A percentile compares a stretch with the other conserved stretches of the same genome.
Evolutionary conservation across 805 yeast species (phyloP).

Genomic region (Torulaspora franciscae): DNA sequence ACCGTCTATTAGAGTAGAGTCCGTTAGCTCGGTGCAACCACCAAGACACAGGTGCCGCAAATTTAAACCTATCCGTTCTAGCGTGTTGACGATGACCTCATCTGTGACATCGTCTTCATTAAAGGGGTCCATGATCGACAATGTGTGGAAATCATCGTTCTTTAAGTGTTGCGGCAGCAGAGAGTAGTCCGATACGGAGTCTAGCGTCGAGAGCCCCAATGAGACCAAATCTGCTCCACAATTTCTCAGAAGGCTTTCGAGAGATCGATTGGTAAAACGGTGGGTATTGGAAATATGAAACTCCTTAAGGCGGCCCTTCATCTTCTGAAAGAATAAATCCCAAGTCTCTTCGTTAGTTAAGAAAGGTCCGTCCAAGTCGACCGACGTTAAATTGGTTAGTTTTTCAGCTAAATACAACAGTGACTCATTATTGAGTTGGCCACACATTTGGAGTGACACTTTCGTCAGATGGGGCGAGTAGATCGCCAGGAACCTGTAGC

Average conservation of each 20-base stretch:
- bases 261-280: conserved; percentile 63
- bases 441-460: conserved; percentile 83
- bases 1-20: conserved; percentile 54
- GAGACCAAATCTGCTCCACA: conserved; percentile 54
- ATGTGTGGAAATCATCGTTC: conserved; percentile 40
- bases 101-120: conserved; percentile 63
- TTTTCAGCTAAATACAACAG: conserved; percentile 58
- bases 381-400: conserved; percentile 46
- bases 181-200: conserved; percentile 63
- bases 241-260: conserved; percentile 56
- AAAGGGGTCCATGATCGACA: conserved; percentile 67
- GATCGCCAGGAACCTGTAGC: conserved; percentile 66
- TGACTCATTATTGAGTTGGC: conserved; percentile 77
- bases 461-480: conserved; percentile 68
- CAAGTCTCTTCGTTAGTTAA: conserved; percentile 71
- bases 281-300: conserved; percentile 79
- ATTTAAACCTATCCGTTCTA: conserved; percentile 58
- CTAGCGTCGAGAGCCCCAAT: conserved; percentile 62
- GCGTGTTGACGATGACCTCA: conserved; percentile 54
- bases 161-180: conserved; percentile 60
- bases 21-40: conserved; percentile 72
- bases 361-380: conserved; percentile 86
- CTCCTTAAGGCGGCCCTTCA: conserved; percentile 49
- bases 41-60: conserved; percentile 56
- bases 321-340: conserved; percentile 63